Evolutionary conservation across 768 basidiomycete species (phyloP), one percentile per base, ranked within the genome.

Genomic region (Rhodotorula kratochvilovae): DNA sequence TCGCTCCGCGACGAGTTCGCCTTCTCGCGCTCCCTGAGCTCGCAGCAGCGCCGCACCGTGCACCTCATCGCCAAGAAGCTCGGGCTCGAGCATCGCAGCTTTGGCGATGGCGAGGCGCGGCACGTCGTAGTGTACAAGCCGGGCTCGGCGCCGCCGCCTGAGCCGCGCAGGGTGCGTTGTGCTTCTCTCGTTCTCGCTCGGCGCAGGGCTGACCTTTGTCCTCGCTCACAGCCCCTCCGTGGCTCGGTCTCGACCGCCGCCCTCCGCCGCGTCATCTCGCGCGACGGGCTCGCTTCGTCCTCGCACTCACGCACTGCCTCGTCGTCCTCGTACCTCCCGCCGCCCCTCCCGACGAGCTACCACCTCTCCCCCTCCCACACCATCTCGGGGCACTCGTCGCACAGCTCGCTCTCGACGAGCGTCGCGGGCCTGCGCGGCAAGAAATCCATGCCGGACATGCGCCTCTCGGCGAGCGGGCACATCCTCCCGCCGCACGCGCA

Each of bases 401-500:
- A 67, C 58, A 80, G 29, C n/a, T 45, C 43, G 42, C 43, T 59
- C 58, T 43, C 58, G 12, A 39, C 15, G 51, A 53, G 51, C 35
- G 58, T 80, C 27, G 82, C 78, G 64, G 83, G 87, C 53, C 85
- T 97, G 65, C 88, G 94, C 53, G 87, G 89, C 81, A 98, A 98
- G 84, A 96, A 96, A 82, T 95, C 92, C 33, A 98, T 98, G 96
- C 96, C 96, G 5, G 92, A 97, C 81, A 88, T 97, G 87, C 74
- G 81, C 39, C 75, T 48, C 48, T 48, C 66, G 13, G 6, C 31
- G 8, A 11, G 23, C 25, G 23, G 6, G 48, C 48, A 50, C 50
- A 36, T 16, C 16, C 48, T 29, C 36, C 57, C 29, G 43, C 29
- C 42, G 25, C 35, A 39, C 13, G 33, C 36, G 35, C n/a, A n/a